A percentile compares a stretch with the other conserved stretches of the same genome.
phyloP scores from a whole-genome alignment of 73 alveolate genomes.

The Effrenium voratum region DNA sequence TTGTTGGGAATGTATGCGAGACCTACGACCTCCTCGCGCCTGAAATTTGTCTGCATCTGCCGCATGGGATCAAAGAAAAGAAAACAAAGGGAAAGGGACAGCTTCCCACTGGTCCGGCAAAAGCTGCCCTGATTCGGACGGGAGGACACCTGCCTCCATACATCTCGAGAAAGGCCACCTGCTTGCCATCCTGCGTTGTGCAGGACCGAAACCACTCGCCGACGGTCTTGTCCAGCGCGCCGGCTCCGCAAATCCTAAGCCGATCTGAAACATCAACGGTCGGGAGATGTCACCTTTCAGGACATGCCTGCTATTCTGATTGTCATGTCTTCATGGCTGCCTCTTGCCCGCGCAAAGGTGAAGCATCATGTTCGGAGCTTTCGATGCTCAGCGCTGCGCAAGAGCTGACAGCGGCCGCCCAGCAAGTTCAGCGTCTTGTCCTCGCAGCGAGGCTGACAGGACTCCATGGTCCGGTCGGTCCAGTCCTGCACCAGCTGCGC shows the following conservation, averaged over 20 bases:
- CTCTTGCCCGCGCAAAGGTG: too few species aligned
- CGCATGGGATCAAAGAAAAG: too few species aligned
- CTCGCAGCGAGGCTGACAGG: background rate
- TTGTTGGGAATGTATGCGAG: too few species aligned
- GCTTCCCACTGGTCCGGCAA: too few species aligned
- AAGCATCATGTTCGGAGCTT: too few species aligned
- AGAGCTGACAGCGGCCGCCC: constrained; percentile 16
- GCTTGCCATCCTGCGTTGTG: background rate
- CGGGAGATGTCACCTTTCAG: too few species aligned
- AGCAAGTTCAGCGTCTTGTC: background rate
- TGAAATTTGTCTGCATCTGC: too few species aligned
- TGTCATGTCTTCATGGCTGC: too few species aligned
- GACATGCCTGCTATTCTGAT: too few species aligned
- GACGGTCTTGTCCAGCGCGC: background rate
- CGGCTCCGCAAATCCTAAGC: constrained; percentile 11
- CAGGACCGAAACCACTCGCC: background rate
- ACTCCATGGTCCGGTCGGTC: background rate
- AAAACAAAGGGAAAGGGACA: too few species aligned
- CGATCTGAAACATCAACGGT: background rate
- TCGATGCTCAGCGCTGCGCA: background rate
- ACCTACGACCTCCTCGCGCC: too few species aligned
- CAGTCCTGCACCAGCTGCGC: constrained; percentile 24
- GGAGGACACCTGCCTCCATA: background rate
- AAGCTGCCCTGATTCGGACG: too few species aligned
- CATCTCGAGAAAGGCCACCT: constrained; percentile 31